Evolutionary conservation across 2,329 filamentous ascomycete genomes (phyloP).

Genomic region (Fusarium brevicatenulatum): DNA sequence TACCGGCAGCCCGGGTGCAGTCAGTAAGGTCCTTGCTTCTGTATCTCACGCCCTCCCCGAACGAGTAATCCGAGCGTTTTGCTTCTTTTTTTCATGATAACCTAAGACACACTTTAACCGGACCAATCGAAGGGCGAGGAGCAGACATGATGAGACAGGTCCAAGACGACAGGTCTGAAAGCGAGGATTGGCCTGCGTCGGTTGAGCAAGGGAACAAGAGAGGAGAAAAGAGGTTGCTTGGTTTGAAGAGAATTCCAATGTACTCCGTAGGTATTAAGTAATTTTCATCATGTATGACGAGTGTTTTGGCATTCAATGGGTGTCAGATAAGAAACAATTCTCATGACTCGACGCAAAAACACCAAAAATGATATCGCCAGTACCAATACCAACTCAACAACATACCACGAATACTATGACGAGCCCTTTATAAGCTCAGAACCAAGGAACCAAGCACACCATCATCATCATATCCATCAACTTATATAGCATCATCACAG

Average conservation of each 20-base stretch:
- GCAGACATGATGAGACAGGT: conserved; percentile 17
- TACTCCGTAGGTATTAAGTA: not conserved
- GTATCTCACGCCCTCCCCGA: conserved; percentile 20
- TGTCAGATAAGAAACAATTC: not conserved
- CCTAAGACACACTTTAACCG: conserved; percentile 24
- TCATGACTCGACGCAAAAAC: conserved; percentile 25
- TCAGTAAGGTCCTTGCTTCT: not conserved
- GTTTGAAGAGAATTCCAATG: not conserved
- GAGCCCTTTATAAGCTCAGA: not conserved
- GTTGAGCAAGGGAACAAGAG: not conserved
- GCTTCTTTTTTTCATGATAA: conserved; percentile 21
- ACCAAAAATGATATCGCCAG: conserved; percentile 32
- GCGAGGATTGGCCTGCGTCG: conserved; percentile 13
- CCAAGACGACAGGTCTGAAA: conserved; percentile 7
- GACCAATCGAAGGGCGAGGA: conserved; percentile 32
- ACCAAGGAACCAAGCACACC: conserved; percentile 19
- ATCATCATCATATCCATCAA: conserved; percentile 26
- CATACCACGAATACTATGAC: conserved; percentile 20
- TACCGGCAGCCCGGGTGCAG: conserved; percentile 26
- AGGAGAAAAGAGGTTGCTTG: not conserved
- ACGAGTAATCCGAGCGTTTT: conserved; percentile 32
- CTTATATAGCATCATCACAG: conserved; percentile 15
- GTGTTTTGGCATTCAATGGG: not conserved
- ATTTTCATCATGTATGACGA: not conserved
- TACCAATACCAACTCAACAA: conserved; percentile 7